Conservation (phyloP, 306 rosid genomes). For the Vigna nakashimae region DNA sequence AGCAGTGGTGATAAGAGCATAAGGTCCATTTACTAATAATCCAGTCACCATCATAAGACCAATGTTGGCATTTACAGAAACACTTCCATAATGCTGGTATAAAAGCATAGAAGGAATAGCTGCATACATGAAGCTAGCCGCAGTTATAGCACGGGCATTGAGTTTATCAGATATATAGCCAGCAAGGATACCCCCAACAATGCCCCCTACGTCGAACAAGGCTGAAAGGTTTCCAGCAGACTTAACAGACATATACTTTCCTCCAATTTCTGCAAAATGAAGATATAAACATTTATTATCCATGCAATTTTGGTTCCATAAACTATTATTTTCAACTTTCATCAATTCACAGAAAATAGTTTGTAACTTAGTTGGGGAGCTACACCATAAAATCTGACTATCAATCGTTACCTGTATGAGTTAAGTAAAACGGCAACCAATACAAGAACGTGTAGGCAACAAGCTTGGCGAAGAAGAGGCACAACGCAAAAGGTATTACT, state of each 20-base stretch:
- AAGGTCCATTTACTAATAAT: slow-evolving; percentile 82
- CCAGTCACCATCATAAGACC: slow-evolving; percentile 80
- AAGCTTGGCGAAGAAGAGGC: slow-evolving; percentile 90
- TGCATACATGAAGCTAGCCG: slow-evolving; percentile 80
- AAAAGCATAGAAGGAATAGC: slow-evolving; percentile 74
- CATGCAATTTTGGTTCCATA: neutral
- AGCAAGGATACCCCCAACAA: slow-evolving; percentile 84
- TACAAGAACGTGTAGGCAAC: slow-evolving; percentile 85
- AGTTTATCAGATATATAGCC: slow-evolving; percentile 86
- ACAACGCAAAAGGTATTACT: slow-evolving; percentile 76
- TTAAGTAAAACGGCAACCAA: slow-evolving; percentile 85
- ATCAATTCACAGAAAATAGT: neutral
- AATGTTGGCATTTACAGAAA: slow-evolving; percentile 63
- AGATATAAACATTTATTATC: slow-evolving; percentile 26
- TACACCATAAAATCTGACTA: neutral
- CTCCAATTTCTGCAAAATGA: slow-evolving; percentile 74
- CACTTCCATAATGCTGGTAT: slow-evolving; percentile 64
- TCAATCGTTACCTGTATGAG: slow-evolving; percentile 67
- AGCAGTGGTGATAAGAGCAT: slow-evolving; percentile 88
- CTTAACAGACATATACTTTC: slow-evolving; percentile 73
- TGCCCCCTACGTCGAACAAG: slow-evolving; percentile 83
- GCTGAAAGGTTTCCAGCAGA: slow-evolving; percentile 88
- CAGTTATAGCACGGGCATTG: slow-evolving; percentile 77
- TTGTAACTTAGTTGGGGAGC: neutral
- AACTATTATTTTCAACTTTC: neutral